Evolutionary conservation across 495 filamentous ascomycete species (phyloP), one percentile per base, ranked within the genome.

Genomic region (Xylaria cubensis): DNA sequence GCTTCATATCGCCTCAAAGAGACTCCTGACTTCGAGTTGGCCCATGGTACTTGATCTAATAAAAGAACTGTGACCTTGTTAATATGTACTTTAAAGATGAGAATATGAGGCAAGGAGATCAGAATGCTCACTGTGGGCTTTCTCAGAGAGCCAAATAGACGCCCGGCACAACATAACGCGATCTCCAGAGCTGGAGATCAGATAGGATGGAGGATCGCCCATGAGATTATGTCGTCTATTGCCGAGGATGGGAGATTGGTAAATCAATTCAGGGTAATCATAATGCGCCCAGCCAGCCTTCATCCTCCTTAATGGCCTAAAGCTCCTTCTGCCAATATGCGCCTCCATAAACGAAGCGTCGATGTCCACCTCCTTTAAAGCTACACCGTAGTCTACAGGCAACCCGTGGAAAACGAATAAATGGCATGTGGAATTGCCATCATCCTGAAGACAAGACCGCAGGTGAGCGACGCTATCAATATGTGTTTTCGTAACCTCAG

Each of bases 291-390:
- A 80, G 7, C 63, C 51, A 15, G 46, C 39, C 19, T 53, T 44
- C 26, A 19, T 13, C 56, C 9, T 63, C 41, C 53, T 55, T 36
- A 64, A 29, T 15, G 75, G 74, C 46, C 76, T 69, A 55, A 80
- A 81, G 39, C 74, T 46, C 51, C 79, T 66, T 34, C 79, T 71
- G 10, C 67, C 64, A 5, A 70, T 63, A 66, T 81, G 79, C 46
- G 79, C 81, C 26, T 80, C 79, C 29, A 81, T 55, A 39, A 83
- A 83, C 7, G 74, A 70, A 24, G 74, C 58, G 48, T 81, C 80
- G 41, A 83, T 55, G 46, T 55, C 70, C 10, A 78, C 39, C 9
- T 74, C 68, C n/a, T 55, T 65, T 8, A 82, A 32, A 0, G 58
- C 73, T 0, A 72, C 44, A 7, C 76, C 44, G 36, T 75, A 77